Conservation (phyloP, 495 filamentous ascomycete genomes). For the Aspergillus nidulans region DNA sequence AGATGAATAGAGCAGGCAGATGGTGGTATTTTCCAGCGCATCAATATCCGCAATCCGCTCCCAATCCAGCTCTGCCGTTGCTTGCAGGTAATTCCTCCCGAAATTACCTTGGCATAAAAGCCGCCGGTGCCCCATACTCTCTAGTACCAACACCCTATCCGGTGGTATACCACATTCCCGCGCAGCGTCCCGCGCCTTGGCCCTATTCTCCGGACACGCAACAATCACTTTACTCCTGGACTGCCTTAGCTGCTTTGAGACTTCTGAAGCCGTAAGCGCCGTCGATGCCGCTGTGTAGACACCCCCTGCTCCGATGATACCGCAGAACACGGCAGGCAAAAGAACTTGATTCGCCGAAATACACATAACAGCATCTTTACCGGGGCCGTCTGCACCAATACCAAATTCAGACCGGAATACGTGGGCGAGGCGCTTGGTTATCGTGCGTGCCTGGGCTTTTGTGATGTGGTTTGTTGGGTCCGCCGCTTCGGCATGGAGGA, state of each 20-base stretch:
- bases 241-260: conserved; percentile 7
- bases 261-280: conserved; percentile 8
- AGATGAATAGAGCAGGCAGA: conserved; percentile 16
- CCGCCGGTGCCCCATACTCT: conserved; percentile 13
- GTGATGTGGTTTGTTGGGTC: conserved; percentile 13
- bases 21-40: conserved; percentile 5
- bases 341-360: conserved; percentile 16
- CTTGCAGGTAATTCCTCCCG: conserved; percentile 4
- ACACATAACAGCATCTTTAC: conserved; percentile 14
- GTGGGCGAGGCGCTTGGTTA: conserved; percentile 11
- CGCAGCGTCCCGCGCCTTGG: conserved; percentile 9
- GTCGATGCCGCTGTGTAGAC: conserved; percentile 16
- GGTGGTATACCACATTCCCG: conserved; percentile 1
- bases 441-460: conserved; percentile 12
- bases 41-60: conserved; percentile 7
- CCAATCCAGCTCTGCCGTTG: conserved; percentile 7
- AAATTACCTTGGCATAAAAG: neutral
- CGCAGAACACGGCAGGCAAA: conserved; percentile 8
- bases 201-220: conserved; percentile 8
- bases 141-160: conserved; percentile 10
- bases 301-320: conserved; percentile 14
- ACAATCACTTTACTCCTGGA: conserved; percentile 11
- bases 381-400: conserved; percentile 6
- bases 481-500: conserved; percentile 16
- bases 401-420: conserved; percentile 11